Evolutionary conservation across 345 rosid genomes (phyloP), one percentile per base, ranked within the genome.

Genomic region (Erucastrum elatum): DNA sequence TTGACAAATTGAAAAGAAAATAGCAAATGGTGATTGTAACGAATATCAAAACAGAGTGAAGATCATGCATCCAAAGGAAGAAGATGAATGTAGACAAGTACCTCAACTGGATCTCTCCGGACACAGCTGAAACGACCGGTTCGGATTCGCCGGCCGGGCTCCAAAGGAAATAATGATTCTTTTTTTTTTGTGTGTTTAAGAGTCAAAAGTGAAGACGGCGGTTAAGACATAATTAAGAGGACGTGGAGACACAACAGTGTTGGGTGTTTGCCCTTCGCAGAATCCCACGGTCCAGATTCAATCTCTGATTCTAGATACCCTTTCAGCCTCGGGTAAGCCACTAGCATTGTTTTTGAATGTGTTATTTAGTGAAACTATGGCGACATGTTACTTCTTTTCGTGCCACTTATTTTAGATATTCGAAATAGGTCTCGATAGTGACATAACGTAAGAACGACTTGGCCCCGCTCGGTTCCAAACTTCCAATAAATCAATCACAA

Each of bases 91-190:
- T 16, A 55, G 72, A 65, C 34, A 30, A 66, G 37, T 66, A 79
- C 78, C 77, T 73, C 6, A 67, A 16, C 35, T 67, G 59, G 34
- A 13, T 67, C 69, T 15, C 76, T 77, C 64, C 71, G 81, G 34
- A 29, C 70, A 68, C 56, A 74, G 39, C 75, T 79, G 70, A 68
- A 68, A 37, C 51, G 70, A 73, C 74, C 8, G 66, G 66, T 74
- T 74, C 10, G 37, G 66, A 80, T 74, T 51, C 75, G 71, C 66
- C 82, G 78, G 82, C 66, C 62, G 66, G 70, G 27, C 71, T 68
- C 61, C 79, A 37, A 53, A 53, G 66, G 53, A 73, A 59, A 60
- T 6, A 16, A 33, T 1, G 25, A 33, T 2, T 10, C 44, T 33
- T 13, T 21, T 56, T 3, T 21, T 33, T 13, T 17, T 55, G 2